Evolutionary conservation across 1,139 yeast species (phyloP), one percentile per base, ranked within the genome.

Genomic region (Arxiozyma slooffiae): DNA sequence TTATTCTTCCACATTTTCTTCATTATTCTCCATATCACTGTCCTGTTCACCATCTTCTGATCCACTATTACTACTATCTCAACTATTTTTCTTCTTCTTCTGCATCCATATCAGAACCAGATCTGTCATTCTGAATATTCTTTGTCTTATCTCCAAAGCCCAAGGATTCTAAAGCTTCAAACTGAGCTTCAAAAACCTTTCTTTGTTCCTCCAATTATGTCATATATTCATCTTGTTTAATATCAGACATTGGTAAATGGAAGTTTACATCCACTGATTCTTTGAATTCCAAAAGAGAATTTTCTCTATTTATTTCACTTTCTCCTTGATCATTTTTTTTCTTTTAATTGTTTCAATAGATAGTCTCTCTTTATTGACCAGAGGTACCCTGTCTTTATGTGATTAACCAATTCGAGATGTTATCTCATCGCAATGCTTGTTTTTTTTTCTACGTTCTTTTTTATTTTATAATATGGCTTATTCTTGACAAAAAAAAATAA

Each of bases 181-280:
- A 83, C 68, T 82, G 88, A 7, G 79, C 78, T 60, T 83, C 90
- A 60, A 83, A 83, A 51, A 81, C 79, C 30, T 71, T 63, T 55
- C 88, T 61, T 53, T 82, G 87, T 26, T 72, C 61, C 60, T 80
- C 86, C 60, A 81, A 57, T n/a, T 73, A 71, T 48, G 62, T 67
- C 61, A 69, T 52, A 57, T 79, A 78, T n/a, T 74, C 79, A 40
- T 62, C 67, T 26, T 52, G 23, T 6, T 47, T 46, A 23, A 21
- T 26, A 11, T 37, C 41, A 16, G 39, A 4, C 48, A 46, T 46
- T 20, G n/a, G 20, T 44, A n/a, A 17, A 30, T 44, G 26, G 38
- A 20, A 7, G 14, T 14, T 30, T 6, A 11, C 36, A n/a, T n/a
- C n/a, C n/a, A 11, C 36, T 11, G n/a, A 1, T n/a, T 46, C 41